phyloP scores from a whole-genome alignment of 2,329 filamentous ascomycete species.

The Fulvia fulva region DNA sequence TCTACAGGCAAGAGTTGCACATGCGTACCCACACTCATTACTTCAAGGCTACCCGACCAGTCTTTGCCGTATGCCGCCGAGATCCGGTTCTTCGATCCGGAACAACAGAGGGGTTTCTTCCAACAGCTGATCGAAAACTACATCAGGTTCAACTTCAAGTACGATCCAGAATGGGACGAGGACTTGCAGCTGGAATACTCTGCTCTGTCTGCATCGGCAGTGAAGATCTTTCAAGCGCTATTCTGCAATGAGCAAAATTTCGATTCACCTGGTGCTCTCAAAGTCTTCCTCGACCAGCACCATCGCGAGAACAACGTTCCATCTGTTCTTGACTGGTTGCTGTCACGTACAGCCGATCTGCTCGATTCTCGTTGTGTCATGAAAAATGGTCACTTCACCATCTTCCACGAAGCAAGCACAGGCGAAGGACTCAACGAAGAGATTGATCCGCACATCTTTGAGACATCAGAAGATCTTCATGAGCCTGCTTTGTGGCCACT shows the following conservation, averaged over 20 bases:
- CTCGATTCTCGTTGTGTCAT: neutral
- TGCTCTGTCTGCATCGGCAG: neutral
- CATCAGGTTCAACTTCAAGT: neutral
- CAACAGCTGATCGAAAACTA: neutral
- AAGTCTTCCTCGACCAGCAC: neutral
- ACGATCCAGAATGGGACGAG: conserved; percentile 2
- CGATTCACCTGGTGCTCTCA: conserved; percentile 4
- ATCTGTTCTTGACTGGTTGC: neutral
- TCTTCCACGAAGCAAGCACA: conserved; percentile 12
- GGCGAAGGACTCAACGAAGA: conserved; percentile 9
- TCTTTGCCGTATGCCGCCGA: neutral
- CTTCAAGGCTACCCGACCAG: neutral
- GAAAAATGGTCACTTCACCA: neutral
- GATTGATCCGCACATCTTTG: conserved; percentile 19
- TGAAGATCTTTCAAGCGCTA: conserved; percentile 12
- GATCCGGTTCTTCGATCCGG: neutral
- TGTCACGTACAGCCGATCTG: neutral
- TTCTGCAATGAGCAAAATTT: conserved; percentile 14
- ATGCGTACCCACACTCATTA: neutral
- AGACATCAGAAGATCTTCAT: neutral
- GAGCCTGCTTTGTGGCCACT: conserved; percentile 23
- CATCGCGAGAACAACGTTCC: too few species aligned
- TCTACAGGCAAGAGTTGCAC: neutral
- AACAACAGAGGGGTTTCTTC: neutral
- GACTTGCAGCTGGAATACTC: conserved; percentile 1